Evolutionary conservation across 176 grass and related monocot genomes (phyloP).

Genomic region (Bonia amplexicaulis): DNA sequence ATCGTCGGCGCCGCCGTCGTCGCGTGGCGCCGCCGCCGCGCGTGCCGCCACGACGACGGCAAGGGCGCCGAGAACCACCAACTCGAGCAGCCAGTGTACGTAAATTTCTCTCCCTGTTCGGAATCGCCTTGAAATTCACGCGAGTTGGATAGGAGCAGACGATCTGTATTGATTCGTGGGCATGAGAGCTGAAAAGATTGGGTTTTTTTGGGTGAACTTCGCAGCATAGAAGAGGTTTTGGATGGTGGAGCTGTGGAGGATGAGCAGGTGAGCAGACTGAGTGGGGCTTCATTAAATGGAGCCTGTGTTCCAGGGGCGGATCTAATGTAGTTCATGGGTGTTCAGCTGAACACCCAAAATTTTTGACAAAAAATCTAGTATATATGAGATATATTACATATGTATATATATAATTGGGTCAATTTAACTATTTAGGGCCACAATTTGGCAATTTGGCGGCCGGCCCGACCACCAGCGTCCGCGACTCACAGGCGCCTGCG

Average conservation of each 20-base stretch:
- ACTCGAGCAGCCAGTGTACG: background rate
- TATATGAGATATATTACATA: too few species aligned
- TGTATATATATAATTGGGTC: too few species aligned
- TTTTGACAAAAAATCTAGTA: too few species aligned
- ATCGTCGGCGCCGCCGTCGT: slow-evolving; percentile 36
- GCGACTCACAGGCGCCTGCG: too few species aligned
- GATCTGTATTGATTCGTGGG: background rate
- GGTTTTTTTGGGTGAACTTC: background rate
- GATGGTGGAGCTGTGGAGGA: slow-evolving; percentile 23
- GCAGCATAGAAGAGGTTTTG: slow-evolving; percentile 2
- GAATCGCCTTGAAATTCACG: background rate
- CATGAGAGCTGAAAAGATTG: background rate
- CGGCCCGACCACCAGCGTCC: too few species aligned
- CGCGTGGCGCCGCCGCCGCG: slow-evolving; percentile 17
- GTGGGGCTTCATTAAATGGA: background rate
- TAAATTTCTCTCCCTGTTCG: background rate
- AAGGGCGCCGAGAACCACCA: background rate
- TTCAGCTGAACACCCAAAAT: too few species aligned
- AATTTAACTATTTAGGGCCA: too few species aligned
- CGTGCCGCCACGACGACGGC: background rate
- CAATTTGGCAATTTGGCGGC: too few species aligned
- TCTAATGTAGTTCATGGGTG: too few species aligned
- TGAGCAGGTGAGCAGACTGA: slow-evolving; percentile 17
- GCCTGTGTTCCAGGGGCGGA: too few species aligned
- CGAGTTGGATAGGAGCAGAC: background rate